These are phyloP conservation scores for Candida adriatica DNA, from an alignment of 805 yeast species.

Conservation along the genomic window DNA sequence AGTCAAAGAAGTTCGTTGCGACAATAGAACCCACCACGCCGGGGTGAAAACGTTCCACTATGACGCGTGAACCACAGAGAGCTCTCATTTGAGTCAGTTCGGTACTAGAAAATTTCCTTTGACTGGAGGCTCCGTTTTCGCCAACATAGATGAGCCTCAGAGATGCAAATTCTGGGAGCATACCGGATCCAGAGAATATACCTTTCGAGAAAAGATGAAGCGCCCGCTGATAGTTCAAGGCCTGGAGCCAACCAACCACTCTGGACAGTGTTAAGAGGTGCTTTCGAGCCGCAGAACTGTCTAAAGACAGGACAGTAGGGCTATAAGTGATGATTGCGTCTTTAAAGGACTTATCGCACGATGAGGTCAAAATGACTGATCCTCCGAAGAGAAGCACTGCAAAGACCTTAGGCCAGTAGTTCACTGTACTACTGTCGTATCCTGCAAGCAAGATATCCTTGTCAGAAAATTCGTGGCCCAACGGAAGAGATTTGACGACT, in stretches of 20 bases:
- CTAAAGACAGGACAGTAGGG: conserved; percentile 13
- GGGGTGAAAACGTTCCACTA: conserved; percentile 40
- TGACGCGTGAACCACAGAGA: conserved; percentile 40
- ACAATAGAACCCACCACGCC: conserved; percentile 53
- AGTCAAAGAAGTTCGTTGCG: conserved; percentile 55
- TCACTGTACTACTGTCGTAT: conserved; percentile 25
- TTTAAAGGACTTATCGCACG: conserved; percentile 6
- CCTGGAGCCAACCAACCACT: conserved; percentile 1
- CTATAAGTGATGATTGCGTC: conserved; percentile 5
- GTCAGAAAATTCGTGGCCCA: conserved; percentile 29
- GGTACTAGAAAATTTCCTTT: conserved; percentile 13
- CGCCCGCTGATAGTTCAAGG: conserved; percentile 18
- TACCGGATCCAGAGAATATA: conserved; percentile 12
- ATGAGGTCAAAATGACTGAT: conserved; percentile 24
- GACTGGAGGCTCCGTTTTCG: conserved; percentile 2
- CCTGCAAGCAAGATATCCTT: conserved; percentile 28
- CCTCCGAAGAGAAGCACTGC: conserved; percentile 30
- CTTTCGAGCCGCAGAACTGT: conserved; percentile 3
- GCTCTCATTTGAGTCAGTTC: conserved; percentile 38
- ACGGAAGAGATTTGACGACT: conserved; percentile 30
- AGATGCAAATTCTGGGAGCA: conserved; percentile 29
- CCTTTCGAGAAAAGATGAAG: conserved; percentile 17
- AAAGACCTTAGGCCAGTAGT: conserved; percentile 36
- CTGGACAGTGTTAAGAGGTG: conserved; percentile 4
- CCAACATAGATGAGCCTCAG: conserved; percentile 22